phyloP scores from a whole-genome alignment of 768 basidiomycete species.

The Leccinum boreale region DNA sequence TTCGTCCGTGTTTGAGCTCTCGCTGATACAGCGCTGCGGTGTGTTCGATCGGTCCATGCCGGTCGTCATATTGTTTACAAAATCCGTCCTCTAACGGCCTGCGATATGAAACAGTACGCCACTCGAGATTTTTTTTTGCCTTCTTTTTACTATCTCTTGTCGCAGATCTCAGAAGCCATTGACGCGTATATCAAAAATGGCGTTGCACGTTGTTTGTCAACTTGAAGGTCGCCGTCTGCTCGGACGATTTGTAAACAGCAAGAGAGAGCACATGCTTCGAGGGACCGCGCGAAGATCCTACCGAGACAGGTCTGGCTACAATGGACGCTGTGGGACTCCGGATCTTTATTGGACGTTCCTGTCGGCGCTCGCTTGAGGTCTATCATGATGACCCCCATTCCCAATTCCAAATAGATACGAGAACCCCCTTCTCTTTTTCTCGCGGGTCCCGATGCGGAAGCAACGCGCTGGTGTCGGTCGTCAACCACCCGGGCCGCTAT shows the following conservation, averaged over 20 bases:
- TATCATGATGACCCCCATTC: not conserved
- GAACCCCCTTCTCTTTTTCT: not conserved
- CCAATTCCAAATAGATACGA: not conserved
- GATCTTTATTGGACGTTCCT: not conserved
- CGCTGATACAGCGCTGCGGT: not conserved
- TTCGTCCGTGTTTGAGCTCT: not conserved
- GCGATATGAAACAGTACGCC: not conserved
- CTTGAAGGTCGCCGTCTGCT: not conserved
- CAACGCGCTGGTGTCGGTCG: not conserved
- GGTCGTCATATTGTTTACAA: not conserved
- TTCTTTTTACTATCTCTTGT: not conserved
- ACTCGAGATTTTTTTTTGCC: not conserved
- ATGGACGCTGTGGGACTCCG: not conserved
- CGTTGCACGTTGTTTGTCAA: not conserved
- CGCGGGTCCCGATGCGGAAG: not conserved
- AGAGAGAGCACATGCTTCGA: not conserved
- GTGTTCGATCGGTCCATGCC: not conserved
- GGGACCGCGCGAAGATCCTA: not conserved
- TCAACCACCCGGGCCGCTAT: not conserved
- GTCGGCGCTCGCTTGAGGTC: not conserved
- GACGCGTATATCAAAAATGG: not conserved
- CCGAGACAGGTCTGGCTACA: not conserved
- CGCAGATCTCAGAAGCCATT: not conserved
- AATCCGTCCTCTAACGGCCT: not conserved
- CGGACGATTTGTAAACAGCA: not conserved